phyloP scores from a whole-genome alignment of 1,284 basidiomycete species.

The Boletellus deceptivus region DNA sequence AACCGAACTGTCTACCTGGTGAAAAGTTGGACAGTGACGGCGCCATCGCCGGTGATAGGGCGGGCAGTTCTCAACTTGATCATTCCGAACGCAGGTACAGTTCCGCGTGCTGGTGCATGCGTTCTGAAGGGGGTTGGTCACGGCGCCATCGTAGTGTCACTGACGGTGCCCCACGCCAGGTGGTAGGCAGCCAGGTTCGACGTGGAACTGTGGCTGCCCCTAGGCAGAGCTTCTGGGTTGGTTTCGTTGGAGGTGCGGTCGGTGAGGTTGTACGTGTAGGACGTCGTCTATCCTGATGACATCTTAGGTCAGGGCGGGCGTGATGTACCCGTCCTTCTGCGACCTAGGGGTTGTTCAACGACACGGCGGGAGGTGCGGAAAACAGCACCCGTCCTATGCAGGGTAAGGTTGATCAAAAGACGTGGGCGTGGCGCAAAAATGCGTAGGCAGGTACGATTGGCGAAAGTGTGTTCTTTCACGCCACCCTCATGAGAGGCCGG shows the following conservation, averaged over 20 bases:
- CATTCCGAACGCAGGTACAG: constrained; percentile 72
- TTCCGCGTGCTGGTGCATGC: constrained; percentile 75
- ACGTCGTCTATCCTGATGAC: constrained; percentile 57
- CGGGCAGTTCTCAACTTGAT: constrained; percentile 80
- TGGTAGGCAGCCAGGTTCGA: constrained; percentile 45
- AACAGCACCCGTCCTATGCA: no score
- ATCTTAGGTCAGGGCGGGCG: constrained; percentile 82
- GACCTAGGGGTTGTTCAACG: no score
- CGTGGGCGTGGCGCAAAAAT: no score
- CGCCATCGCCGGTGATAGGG: constrained; percentile 1
- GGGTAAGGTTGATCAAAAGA: no score
- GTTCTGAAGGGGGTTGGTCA: constrained; percentile 82
- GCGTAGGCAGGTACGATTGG: no score
- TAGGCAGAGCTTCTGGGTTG: constrained; percentile 33
- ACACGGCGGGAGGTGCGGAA: no score
- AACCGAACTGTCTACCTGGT: no score
- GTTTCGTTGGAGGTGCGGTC: constrained; percentile 68
- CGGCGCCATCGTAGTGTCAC: constrained; percentile 52
- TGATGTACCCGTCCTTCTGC: constrained; percentile 53
- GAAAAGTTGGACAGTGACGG: no score
- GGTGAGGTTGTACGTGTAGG: constrained; percentile 76
- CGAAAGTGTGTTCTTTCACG: no score
- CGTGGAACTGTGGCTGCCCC: constrained; percentile 43
- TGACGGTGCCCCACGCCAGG: constrained; percentile 58
- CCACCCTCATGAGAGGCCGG: no score